phyloP scores from a whole-genome alignment of 2,329 filamentous ascomycete genomes.

The Cordyceps farinosa region DNA sequence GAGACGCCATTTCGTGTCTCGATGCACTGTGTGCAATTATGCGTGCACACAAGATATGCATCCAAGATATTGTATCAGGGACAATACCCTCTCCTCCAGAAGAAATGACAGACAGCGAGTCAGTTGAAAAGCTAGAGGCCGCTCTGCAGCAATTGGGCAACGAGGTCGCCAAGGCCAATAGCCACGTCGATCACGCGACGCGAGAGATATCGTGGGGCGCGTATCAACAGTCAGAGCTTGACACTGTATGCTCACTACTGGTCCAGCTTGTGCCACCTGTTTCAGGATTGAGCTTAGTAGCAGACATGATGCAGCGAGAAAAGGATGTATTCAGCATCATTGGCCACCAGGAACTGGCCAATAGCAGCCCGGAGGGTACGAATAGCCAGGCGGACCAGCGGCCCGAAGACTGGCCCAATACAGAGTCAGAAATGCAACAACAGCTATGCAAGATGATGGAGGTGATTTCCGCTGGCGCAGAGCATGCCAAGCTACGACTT shows the following conservation, averaged over 20 bases:
- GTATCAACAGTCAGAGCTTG: conserved; percentile 7
- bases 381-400: neutral
- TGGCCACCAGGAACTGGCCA: conserved; percentile 21
- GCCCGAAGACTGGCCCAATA: neutral
- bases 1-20: conserved; percentile 6
- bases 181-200: conserved; percentile 12
- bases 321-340: conserved; percentile 23
- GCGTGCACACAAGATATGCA: conserved; percentile 1
- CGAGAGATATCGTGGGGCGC: conserved; percentile 14
- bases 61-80: conserved; percentile 1
- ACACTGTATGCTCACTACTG: neutral
- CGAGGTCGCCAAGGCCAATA: conserved; percentile 12
- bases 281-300: conserved; percentile 10
- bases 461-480: neutral
- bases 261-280: conserved; percentile 6
- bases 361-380: neutral
- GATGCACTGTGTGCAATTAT: neutral
- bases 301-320: conserved; percentile 14
- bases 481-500: conserved; percentile 8
- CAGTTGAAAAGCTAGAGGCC: conserved; percentile 3
- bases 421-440: conserved; percentile 1
- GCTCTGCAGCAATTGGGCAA: conserved; percentile 2
- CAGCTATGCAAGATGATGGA: conserved; percentile 5
- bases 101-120: neutral
- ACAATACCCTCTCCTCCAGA: neutral